Base-by-base conservation (phyloP, 805 yeast genomes). In the Hanseniaspora occidentalis region DNA sequence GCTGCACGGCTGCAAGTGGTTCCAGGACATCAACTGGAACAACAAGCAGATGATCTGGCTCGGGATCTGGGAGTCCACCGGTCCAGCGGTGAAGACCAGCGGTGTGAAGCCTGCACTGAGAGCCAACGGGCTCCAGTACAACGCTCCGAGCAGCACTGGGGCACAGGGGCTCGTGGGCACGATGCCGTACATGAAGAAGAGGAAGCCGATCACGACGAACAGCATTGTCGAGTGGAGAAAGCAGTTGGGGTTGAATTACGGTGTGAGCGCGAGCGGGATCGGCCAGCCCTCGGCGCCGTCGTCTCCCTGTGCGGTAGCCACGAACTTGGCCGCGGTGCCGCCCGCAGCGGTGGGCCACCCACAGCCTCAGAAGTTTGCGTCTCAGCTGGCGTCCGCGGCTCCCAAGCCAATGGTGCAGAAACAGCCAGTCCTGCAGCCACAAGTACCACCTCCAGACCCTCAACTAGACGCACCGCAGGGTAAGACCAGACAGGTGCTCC, bases 1-100 rank as follows among this genome's bases (percentile, higher is more conserved):
- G 37, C 71, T 89, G 39, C 76, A 83, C 58, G 49, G 50, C 16
- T 92, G 85, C 54, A 70, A 68, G 31, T 89, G 94, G 73, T 84
- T 88, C 51, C 65, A 67, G 29, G 68, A 64, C 9, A 58, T 80
- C 6, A 70, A 84, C 49, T 89, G 95, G 81, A 51, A 59, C 16
- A 75, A 81, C 47, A 72, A 73, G 45, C 70, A 71, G 34, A 60
- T 61, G 43, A 70, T 89, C 10, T 89, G 97, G 97, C 65, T 66
- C 27, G 61, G 69, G 38, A 71, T 89, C 10, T 88, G 96, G 96
- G 67, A 70, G 35, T 53, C 65, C 1, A 64, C 67, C 16, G 18
- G 36, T 6, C 39, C 35, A 20, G 10, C 27, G 27, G 35, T 24
- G 4, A 23, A 3, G 10, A 13, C 13, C 55, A 53, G 20, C 47